Base-by-base conservation (phyloP, 2,329 filamentous ascomycete genomes). In the Phialemonium atrogriseum region DNA sequence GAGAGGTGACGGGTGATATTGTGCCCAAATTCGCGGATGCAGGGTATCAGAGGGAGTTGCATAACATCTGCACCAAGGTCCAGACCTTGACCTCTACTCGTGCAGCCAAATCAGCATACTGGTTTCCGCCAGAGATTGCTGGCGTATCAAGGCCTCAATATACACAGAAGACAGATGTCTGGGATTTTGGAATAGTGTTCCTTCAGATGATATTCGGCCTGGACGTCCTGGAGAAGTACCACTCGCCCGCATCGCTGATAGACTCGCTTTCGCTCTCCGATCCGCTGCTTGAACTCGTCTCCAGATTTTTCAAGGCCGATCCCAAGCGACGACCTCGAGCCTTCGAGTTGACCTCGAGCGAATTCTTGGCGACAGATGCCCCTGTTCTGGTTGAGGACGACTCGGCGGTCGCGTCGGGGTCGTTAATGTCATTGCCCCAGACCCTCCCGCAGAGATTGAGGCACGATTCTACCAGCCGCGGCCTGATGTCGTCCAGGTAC, bases 161-260 rank as follows among this genome's bases (percentile, higher is more conserved):
- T 59, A 77, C 72, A 2, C 72, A 73, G 47, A 94, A 94, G 54
- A 85, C 86, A 0, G 91, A 96, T 52, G 75, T 96, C 7, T 98
- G 91, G 91, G 84, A 95, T 43, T 77, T 98, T 47, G 91, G 91
- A 5, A 76, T 95, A 18, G 73, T 95, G 5, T 84, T 95, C 45
- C 58, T 94, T 23, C 89, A 98, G 53, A 95, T 96, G 86, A 73
- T 91, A 4, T 89, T 95, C 52, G 91, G 91, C 3, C 66, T 86
- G 20, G 77, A 86, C 42, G 73, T 86, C 6, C 66, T 82, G 12
- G 70, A 80, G 37, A 82, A 79, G 36, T 89, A 91, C 54, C 78
- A 79, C 11, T 93, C 86, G 1, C 88, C 89, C 2, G 74, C 72
- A 35, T 74, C 77, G 24, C 59, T 94, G 31, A 78, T 85, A 51